phyloP scores from a whole-genome alignment of 2,329 filamentous ascomycete genomes.

The Neoarthrinium moseri region DNA sequence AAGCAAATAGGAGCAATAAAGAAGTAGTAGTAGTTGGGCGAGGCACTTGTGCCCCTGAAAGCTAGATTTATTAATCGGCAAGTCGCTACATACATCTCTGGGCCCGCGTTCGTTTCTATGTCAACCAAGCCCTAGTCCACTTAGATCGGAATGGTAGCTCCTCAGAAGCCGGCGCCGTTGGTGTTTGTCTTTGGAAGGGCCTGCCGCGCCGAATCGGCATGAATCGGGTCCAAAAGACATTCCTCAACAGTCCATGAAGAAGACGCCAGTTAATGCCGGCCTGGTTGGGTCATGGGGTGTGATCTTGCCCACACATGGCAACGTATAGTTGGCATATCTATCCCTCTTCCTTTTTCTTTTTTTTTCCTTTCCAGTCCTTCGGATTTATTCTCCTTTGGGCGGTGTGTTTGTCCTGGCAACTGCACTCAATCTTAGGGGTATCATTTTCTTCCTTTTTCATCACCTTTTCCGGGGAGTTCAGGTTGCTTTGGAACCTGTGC shows the following conservation, averaged over 20 bases:
- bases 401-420: too few species aligned
- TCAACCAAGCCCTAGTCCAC: background rate
- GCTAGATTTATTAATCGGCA: constrained; percentile 33
- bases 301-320: background rate
- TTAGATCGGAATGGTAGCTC: background rate
- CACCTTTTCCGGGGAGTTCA: background rate
- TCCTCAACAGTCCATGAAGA: background rate
- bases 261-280: too few species aligned
- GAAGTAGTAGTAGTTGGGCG: constrained; percentile 9
- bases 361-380: background rate
- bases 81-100: constrained; percentile 29
- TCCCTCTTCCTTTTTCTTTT: background rate
- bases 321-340: background rate
- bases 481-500: background rate
- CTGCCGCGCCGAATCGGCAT: background rate
- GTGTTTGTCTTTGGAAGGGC: background rate
- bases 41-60: constrained; percentile 35
- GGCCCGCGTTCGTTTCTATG: background rate
- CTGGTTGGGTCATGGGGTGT: too few species aligned
- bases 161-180: background rate
- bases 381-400: background rate
- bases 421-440: too few species aligned
- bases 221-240: background rate
- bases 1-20: background rate
- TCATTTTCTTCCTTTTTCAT: background rate